Evolutionary conservation across 108 stramenopile species (phyloP).

Genomic region (Aurantiochytrium sp.): DNA sequence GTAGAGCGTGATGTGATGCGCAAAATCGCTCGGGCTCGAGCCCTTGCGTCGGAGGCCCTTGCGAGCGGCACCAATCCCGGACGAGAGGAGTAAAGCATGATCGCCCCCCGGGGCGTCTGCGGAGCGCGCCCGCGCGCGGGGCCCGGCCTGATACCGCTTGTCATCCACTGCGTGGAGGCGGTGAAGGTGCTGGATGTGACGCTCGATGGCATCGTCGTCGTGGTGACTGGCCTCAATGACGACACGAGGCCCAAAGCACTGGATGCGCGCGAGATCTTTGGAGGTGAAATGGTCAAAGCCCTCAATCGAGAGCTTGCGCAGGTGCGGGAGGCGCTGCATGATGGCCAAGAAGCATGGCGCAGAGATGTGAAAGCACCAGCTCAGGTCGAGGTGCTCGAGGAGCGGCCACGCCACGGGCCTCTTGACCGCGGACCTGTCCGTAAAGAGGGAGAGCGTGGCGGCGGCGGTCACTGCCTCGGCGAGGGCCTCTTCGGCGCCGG

Average conservation of each 20-base stretch:
- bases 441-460: not conserved
- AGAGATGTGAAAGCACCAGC: not conserved
- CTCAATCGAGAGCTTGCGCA: not conserved
- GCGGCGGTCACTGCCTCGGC: not conserved
- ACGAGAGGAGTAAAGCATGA: not conserved
- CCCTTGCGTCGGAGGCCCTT: not conserved
- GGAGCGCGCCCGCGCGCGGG: not conserved
- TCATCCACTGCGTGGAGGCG: not conserved
- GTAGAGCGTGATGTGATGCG: not conserved
- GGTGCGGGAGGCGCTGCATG: not conserved
- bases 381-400: not conserved
- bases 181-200: not conserved
- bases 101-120: not conserved
- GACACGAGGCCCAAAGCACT: not conserved
- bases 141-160: not conserved
- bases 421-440: not conserved
- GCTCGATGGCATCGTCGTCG: not conserved
- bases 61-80: not conserved
- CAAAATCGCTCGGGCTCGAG: not conserved
- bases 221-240: not conserved
- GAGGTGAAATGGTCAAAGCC: not conserved
- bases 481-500: not conserved
- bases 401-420: not conserved
- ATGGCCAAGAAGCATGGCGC: not conserved
- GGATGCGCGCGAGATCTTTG: not conserved